Percentiles rank a stretch among this genome's conserved stretches.
Evolutionary conservation across 1,139 yeast genomes (phyloP).

Genomic region (Kodamaea ohmeri): DNA sequence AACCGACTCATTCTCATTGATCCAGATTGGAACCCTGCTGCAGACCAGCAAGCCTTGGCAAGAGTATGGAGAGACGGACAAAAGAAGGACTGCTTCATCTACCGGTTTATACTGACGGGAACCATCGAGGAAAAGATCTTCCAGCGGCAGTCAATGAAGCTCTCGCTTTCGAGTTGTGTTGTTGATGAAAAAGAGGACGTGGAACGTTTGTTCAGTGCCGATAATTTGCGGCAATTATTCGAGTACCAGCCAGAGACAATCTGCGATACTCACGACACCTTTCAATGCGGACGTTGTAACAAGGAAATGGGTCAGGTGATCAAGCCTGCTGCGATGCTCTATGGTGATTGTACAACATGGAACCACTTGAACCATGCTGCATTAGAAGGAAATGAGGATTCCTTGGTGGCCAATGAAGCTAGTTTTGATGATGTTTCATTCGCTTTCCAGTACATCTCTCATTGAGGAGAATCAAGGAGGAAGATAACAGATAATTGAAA

Average conservation of each 20-base stretch:
- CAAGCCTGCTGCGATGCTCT: conserved; percentile 83
- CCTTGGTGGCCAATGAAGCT: conserved; percentile 69
- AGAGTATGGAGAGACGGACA: conserved; percentile 99
- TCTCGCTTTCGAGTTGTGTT: conserved; percentile 90
- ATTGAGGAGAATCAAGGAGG: too few species aligned
- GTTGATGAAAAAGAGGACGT: conserved; percentile 97
- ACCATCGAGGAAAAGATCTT: conserved; percentile 94
- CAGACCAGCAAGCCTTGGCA: conserved; percentile 97
- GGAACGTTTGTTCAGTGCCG: conserved; percentile 85
- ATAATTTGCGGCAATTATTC: conserved; percentile 73
- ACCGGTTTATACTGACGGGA: conserved; percentile 90
- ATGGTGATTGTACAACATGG: conserved; percentile 99
- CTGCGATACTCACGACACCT: conserved; percentile 93
- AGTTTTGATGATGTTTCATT: conserved; percentile 70
- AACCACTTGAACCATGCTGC: conserved; percentile 74
- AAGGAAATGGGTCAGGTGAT: conserved; percentile 51
- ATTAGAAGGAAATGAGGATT: conserved; percentile 68
- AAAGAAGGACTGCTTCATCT: conserved; percentile 92
- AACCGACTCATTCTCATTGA: conserved; percentile 84
- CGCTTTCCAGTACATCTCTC: conserved; percentile 93
- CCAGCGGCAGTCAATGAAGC: conserved; percentile 95
- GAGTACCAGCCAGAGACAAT: conserved; percentile 62
- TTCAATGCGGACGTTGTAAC: conserved; percentile 78
- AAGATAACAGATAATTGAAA: too few species aligned
- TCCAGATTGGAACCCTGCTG: conserved; percentile 99